These are phyloP conservation scores for Fragaria ananassa DNA, from an alignment of 306 rosid genomes.

Conservation along the genomic window DNA sequence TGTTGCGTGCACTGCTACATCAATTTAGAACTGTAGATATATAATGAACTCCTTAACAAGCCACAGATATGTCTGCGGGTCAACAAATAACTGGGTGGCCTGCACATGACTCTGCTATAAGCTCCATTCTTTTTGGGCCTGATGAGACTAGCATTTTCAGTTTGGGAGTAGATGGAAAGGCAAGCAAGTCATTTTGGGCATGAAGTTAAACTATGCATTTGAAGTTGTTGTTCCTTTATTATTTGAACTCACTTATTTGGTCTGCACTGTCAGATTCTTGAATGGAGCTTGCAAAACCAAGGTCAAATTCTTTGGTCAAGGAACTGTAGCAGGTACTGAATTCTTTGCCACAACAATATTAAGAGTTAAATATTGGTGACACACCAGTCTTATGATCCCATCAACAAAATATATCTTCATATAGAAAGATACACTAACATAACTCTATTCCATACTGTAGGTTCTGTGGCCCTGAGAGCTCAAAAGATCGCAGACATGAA, in stretches of 20 bases:
- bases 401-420: not conserved
- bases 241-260: slow-evolving; percentile 12
- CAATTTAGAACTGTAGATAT: slow-evolving; percentile 3
- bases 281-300: slow-evolving; percentile 98
- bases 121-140: slow-evolving; percentile 90
- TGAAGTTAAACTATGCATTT: slow-evolving; percentile 15
- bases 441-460: slow-evolving; percentile 29
- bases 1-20: not conserved
- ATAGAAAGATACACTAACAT: not conserved
- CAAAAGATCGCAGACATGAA: slow-evolving; percentile 69
- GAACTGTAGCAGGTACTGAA: slow-evolving; percentile 64
- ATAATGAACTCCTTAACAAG: slow-evolving; percentile 52
- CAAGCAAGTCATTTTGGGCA: slow-evolving; percentile 28
- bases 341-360: slow-evolving; percentile 18
- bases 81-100: slow-evolving; percentile 99
- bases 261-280: slow-evolving; percentile 61
- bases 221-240: not conserved
- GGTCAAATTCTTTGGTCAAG: slow-evolving; percentile 94
- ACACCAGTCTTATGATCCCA: not conserved
- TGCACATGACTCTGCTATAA: slow-evolving; percentile 93
- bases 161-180: slow-evolving; percentile 92
- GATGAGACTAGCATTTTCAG: slow-evolving; percentile 97
- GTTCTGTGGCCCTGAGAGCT: slow-evolving; percentile 59
- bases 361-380: not conserved
- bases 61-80: slow-evolving; percentile 91